Percentiles rank a stretch among this genome's conserved stretches.
phyloP scores from a whole-genome alignment of 768 basidiomycete species.

The Paxillus ammoniavirescens region DNA sequence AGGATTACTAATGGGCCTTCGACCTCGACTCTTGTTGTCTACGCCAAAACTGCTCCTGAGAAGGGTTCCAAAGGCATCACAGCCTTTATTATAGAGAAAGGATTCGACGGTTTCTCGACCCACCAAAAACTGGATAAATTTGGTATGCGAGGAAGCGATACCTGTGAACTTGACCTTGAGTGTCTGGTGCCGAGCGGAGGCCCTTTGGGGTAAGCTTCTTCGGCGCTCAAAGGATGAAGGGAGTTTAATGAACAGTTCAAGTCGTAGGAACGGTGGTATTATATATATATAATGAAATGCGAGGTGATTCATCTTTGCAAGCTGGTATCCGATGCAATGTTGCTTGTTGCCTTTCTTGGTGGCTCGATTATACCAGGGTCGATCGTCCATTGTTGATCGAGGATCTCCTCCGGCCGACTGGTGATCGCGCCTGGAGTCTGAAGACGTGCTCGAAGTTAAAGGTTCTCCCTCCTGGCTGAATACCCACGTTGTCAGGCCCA shows the following conservation, averaged over 20 bases:
- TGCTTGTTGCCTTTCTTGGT: not conserved
- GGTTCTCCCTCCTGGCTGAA: too few relatives aligned
- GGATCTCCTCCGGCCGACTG: not conserved
- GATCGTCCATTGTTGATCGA: not conserved
- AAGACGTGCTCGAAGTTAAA: too few relatives aligned
- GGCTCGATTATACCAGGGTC: not conserved
- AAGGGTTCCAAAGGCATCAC: slow-evolving; percentile 88
- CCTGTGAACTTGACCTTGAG: slow-evolving; percentile 91
- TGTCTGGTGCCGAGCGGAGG: slow-evolving; percentile 90
- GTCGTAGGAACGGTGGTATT: slow-evolving; percentile 10
- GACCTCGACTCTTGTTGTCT: slow-evolving; percentile 89
- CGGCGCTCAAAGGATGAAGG: not conserved
- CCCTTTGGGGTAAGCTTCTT: slow-evolving; percentile 68
- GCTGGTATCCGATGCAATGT: too few relatives aligned
- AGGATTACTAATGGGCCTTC: slow-evolving; percentile 96
- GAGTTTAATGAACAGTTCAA: too few relatives aligned
- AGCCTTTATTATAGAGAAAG: slow-evolving; percentile 85
- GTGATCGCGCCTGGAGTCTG: not conserved
- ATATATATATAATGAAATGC: too few relatives aligned
- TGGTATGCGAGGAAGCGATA: slow-evolving; percentile 95
- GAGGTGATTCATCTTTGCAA: too few relatives aligned
- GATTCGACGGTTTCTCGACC: slow-evolving; percentile 81
- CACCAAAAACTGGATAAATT: slow-evolving; percentile 93
- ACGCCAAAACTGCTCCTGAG: slow-evolving; percentile 82
- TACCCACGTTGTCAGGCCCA: too few relatives aligned